Conservation (phyloP, 2,329 filamentous ascomycete species). For the Lasiodiplodia sp. region DNA sequence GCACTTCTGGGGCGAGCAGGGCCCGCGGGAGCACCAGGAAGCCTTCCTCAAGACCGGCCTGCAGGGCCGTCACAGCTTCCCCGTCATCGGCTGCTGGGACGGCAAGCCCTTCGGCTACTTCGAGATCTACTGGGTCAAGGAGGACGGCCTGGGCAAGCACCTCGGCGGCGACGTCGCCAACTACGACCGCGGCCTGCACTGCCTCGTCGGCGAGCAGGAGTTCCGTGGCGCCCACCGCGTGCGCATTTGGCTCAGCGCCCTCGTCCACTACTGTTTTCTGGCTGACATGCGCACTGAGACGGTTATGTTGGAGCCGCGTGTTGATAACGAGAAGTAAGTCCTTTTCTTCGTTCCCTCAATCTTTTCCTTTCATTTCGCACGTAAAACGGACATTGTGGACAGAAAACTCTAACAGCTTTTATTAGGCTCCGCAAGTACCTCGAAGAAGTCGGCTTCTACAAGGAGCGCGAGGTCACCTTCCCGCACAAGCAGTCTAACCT, state of each 20-base stretch:
- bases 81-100: constrained; percentile 92
- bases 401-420: not conserved
- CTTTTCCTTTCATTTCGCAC: not conserved
- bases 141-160: constrained; percentile 78
- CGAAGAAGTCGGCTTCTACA: constrained; percentile 78
- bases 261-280: constrained; percentile 86
- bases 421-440: constrained; percentile 73
- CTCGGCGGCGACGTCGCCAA: constrained; percentile 72
- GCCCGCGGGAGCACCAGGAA: constrained; percentile 63
- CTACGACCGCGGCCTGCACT: constrained; percentile 88
- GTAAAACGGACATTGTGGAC: not conserved
- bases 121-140: constrained; percentile 98
- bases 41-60: constrained; percentile 73
- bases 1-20: constrained; percentile 81
- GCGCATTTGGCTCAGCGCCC: constrained; percentile 78
- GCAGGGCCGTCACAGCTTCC: constrained; percentile 78
- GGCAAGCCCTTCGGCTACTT: constrained; percentile 96
- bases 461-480: constrained; percentile 84
- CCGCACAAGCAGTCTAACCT: constrained; percentile 92
- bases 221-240: constrained; percentile 81
- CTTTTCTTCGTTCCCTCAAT: too few species aligned
- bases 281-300: constrained; percentile 82
- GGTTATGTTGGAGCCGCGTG: constrained; percentile 84
- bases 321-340: constrained; percentile 87
- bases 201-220: constrained; percentile 90